A percentile compares a stretch with the other conserved stretches of the same genome.
These are phyloP conservation scores for Trichophyton benhamiae DNA, from an alignment of 2,329 filamentous ascomycete genomes.

Conservation along the genomic window DNA sequence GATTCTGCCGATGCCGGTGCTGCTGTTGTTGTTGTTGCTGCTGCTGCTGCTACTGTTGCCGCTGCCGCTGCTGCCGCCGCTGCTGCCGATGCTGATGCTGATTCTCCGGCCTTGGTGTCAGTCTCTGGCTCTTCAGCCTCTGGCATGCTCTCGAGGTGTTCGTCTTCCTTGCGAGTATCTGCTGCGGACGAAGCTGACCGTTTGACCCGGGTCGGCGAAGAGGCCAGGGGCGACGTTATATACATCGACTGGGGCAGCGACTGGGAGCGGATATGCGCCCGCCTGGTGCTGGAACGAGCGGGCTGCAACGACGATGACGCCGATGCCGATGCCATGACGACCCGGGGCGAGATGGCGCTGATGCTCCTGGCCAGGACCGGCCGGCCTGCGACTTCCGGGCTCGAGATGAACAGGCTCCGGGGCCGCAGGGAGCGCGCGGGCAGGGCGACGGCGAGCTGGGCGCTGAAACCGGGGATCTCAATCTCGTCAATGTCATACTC, in stretches of 20 bases:
- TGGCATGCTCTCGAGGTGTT: conserved; percentile 26
- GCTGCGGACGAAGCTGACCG: background rate
- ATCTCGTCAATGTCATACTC: conserved; percentile 66
- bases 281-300: conserved; percentile 17
- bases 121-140: conserved; percentile 22
- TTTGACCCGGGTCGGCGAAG: background rate
- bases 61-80: background rate
- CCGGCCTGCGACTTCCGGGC: conserved; percentile 13
- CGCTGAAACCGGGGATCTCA: conserved; percentile 58
- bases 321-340: background rate
- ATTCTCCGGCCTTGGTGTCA: background rate
- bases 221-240: background rate
- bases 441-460: conserved; percentile 13
- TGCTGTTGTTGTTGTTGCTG: no score
- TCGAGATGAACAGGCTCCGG: conserved; percentile 30
- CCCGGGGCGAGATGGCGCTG: conserved; percentile 17
- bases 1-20: background rate
- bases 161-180: background rate
- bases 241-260: conserved; percentile 7
- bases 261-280: conserved; percentile 8
- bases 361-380: background rate
- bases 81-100: background rate
- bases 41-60: no score
- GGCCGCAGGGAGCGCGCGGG: conserved; percentile 22
- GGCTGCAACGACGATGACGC: conserved; percentile 9